Base-by-base conservation (phyloP, 2,329 filamentous ascomycete genomes). In the Fusarium sp. region DNA sequence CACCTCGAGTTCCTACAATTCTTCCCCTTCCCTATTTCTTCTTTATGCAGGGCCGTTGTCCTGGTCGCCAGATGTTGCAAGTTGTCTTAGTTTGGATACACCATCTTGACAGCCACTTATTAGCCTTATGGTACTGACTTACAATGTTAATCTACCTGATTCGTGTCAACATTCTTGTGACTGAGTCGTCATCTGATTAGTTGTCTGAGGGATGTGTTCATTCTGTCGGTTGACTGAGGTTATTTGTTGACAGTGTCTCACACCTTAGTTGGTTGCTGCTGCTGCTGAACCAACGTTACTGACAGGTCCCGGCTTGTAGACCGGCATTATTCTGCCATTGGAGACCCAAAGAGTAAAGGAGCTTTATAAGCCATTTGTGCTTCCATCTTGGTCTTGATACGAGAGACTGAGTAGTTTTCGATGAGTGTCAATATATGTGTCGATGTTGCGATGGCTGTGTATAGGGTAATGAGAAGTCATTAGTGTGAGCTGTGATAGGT, bases 11-110 rank as follows among this genome's bases (percentile, higher is more conserved):
- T 42, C 4, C 2, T 25, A 4, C 10, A 22, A 4, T 25, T 30
- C 7, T 42, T 47, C 20, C 27, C n/a, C 37, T 27, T 53, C 27
- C 45, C 29, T 22, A 10, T 27, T 41, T 41, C 18, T 41, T 41
- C 32, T 34, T 22, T 47, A 34, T 29, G 45, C 40, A 41, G 52
- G 41, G 22, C 24, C 11, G 40, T 47, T 61, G 42, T 48, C 18
- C 30, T 57, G 7, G 24, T 8, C 22, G 34, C 18, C 11, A 22
- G 37, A 30, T 18, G 29, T 52, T 27, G 5, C 30, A 44, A 25
- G 29, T 27, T 61, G 32, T 55, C 51, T 56, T 32, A 16, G 37
- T 32, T 32, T 18, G 44, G 56, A 34, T 34, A 42, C 27, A 25
- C 41, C 10, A 40, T 32, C 30, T 16, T 30, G 14, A 25, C n/a